Conservation (phyloP, 1,284 basidiomycete genomes). For the Ceratobasidium theobromae region DNA sequence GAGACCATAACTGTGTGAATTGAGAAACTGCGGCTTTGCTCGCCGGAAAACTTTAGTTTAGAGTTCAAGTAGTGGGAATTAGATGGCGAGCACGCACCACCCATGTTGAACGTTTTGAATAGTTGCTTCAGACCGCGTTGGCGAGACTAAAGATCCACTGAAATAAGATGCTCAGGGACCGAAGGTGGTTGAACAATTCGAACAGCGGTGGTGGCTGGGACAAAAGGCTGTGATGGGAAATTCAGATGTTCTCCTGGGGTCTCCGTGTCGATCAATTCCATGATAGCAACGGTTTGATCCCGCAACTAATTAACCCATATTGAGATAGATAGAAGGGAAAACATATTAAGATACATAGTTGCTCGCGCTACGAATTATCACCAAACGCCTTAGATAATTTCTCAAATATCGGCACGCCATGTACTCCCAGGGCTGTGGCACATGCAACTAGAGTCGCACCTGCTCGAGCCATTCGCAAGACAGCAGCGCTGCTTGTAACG, state of each 20-base stretch:
- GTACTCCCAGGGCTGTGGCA: conserved; percentile 68
- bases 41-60: not conserved
- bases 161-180: too few relatives aligned
- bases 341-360: not conserved
- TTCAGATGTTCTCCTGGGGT: not conserved
- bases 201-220: too few relatives aligned
- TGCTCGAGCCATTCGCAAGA: conserved; percentile 62
- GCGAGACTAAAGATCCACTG: too few relatives aligned
- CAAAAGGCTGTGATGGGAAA: too few relatives aligned
- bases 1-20: conserved; percentile 31
- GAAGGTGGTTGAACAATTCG: too few relatives aligned
- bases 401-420: conserved; percentile 67
- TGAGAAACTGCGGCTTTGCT: conserved; percentile 17
- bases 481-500: conserved; percentile 61
- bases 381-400: conserved; percentile 44
- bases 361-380: too few relatives aligned
- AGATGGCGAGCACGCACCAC: not conserved
- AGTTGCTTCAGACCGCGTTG: too few relatives aligned
- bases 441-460: conserved; percentile 72
- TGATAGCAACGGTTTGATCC: conserved; percentile 17
- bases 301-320: not conserved
- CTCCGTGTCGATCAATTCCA: conserved; percentile 13
- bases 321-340: not conserved
- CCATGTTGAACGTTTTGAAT: not conserved
- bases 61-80: not conserved